Evolutionary conservation across 1,284 basidiomycete species (phyloP).

Genomic region (Microbotryomycetes sp.): DNA sequence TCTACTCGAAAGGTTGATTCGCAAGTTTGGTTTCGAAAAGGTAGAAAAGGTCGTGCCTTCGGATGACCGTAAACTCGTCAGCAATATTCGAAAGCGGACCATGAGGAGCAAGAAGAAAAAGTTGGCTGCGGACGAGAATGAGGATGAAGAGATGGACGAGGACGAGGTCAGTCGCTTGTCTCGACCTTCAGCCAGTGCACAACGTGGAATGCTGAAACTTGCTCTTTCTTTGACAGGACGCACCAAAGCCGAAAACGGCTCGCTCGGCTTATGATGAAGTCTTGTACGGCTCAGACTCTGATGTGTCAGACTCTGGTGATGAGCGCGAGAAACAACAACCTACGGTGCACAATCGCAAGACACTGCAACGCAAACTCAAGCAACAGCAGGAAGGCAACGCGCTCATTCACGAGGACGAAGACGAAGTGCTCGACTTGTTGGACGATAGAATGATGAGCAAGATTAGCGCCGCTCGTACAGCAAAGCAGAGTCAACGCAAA

Average conservation of each 20-base stretch:
- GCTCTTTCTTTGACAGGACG: conserved; percentile 39
- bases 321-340: conserved; percentile 42
- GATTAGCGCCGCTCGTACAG: conserved; percentile 54
- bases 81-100: conserved; percentile 85
- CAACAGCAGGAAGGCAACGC: conserved; percentile 35
- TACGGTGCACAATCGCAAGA: conserved; percentile 28
- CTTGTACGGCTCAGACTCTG: conserved; percentile 65
- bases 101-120: conserved; percentile 75
- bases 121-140: conserved; percentile 46
- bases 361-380: conserved; percentile 33
- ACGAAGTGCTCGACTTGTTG: conserved; percentile 92
- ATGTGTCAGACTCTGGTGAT: conserved; percentile 66
- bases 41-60: conserved; percentile 57
- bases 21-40: conserved; percentile 81
- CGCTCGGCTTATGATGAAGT: conserved; percentile 94
- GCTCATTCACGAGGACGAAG: conserved; percentile 74
- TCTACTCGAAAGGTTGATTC: conserved; percentile 91
- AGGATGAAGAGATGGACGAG: conserved; percentile 48
- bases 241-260: conserved; percentile 45
- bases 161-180: conserved; percentile 48
- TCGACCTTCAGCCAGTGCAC: neutral
- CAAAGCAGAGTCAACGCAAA: conserved; percentile 53
- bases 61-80: conserved; percentile 67
- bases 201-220: conserved; percentile 12
- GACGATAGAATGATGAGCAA: conserved; percentile 66